These are phyloP conservation scores for Zygoascus biomembranicola DNA, from an alignment of 805 yeast species.

Conservation along the genomic window DNA sequence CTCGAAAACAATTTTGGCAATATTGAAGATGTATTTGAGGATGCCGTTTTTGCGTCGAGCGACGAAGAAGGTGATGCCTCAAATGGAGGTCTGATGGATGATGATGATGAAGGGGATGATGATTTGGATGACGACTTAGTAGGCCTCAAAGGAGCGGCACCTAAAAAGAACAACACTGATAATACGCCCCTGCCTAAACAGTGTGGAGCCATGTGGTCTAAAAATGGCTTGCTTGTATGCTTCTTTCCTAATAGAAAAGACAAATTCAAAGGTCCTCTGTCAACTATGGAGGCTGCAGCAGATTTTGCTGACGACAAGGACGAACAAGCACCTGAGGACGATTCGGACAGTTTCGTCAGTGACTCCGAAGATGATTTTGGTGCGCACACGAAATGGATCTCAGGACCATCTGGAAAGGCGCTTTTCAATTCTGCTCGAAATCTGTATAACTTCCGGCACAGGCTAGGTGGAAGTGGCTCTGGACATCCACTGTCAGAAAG, in stretches of 20 bases:
- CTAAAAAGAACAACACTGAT: slow-evolving; percentile 41
- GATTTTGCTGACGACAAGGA: background rate
- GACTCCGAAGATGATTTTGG: slow-evolving; percentile 10
- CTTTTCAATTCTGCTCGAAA: background rate
- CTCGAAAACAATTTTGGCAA: slow-evolving; percentile 8
- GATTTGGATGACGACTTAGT: slow-evolving; percentile 25
- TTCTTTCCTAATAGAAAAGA: slow-evolving; percentile 57
- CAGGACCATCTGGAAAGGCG: background rate
- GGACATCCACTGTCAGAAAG: slow-evolving; percentile 8
- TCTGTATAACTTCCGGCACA: background rate
- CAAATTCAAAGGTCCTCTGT: slow-evolving; percentile 2
- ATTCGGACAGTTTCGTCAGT: slow-evolving; percentile 5
- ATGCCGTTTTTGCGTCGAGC: slow-evolving; percentile 1
- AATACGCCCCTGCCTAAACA: slow-evolving; percentile 89
- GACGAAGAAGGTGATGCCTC: slow-evolving; percentile 2
- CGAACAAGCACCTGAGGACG: background rate
- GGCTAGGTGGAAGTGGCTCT: background rate
- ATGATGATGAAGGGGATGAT: slow-evolving; percentile 30
- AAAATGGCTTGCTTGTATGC: slow-evolving; percentile 69
- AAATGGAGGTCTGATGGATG: slow-evolving; percentile 4
- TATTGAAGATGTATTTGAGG: slow-evolving; percentile 24
- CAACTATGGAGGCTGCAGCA: background rate
- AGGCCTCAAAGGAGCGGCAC: slow-evolving; percentile 7
- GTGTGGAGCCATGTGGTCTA: slow-evolving; percentile 87
- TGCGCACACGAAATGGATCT: background rate